Conservation (phyloP, 208 protist genomes). For the Histomonas meleagridis region DNA sequence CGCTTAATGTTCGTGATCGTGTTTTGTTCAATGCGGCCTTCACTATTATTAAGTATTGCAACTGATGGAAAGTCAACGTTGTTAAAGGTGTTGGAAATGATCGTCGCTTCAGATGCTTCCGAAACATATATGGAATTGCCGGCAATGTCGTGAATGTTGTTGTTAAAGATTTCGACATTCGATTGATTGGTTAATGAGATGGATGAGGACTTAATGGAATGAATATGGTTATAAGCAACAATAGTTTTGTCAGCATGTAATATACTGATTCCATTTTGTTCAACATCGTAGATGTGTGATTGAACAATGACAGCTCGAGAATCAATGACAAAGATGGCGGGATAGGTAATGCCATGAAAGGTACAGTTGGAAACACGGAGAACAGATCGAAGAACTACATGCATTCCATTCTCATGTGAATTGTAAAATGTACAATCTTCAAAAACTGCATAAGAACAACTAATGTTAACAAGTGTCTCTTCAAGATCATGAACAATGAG, state of each 20-base stretch:
- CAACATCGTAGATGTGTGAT: too few relatives aligned
- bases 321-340: too few relatives aligned
- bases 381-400: too few relatives aligned
- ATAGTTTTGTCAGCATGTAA: not conserved
- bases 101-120: not conserved
- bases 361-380: too few relatives aligned
- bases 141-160: not conserved
- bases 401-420: too few relatives aligned
- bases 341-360: too few relatives aligned
- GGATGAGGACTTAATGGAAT: not conserved
- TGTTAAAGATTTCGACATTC: not conserved
- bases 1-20: not conserved
- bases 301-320: too few relatives aligned
- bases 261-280: not conserved
- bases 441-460: too few relatives aligned
- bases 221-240: not conserved
- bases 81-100: not conserved
- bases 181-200: not conserved
- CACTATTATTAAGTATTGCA: not conserved
- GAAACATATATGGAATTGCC: not conserved
- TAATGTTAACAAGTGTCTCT: too few relatives aligned
- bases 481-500: too few relatives aligned
- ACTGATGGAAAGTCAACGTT: not conserved
- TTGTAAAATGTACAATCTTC: too few relatives aligned
- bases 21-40: not conserved